phyloP scores from a whole-genome alignment of 225 moss, liverwort and hornwort genomes.

The Physcomitrium patens region DNA sequence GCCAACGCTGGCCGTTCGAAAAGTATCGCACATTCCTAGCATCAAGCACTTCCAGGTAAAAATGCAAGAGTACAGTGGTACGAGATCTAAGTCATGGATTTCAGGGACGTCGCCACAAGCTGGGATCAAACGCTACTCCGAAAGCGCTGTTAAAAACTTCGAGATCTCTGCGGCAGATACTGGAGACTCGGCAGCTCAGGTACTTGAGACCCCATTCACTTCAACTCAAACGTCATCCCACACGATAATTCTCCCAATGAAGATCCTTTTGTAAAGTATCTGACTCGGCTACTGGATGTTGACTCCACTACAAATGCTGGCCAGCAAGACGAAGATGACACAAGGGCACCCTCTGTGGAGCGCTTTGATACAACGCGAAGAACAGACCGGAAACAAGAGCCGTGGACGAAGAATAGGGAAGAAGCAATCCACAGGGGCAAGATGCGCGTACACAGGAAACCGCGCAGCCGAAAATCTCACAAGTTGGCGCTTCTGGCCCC shows the following conservation, averaged over 20 bases:
- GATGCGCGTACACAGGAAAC: constrained; percentile 47
- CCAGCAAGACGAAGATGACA: constrained; percentile 10
- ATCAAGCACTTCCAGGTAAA: constrained; percentile 58
- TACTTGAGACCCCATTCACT: constrained; percentile 3
- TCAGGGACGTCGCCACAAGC: constrained; percentile 43
- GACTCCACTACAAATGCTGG: neutral
- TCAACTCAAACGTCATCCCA: neutral
- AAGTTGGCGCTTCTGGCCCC: constrained; percentile 40
- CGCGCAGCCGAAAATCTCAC: constrained; percentile 51
- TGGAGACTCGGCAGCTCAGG: constrained; percentile 16
- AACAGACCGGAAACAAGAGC: constrained; percentile 37
- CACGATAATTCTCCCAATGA: constrained; percentile 19
- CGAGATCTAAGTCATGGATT: constrained; percentile 41
- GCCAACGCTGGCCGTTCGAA: constrained; percentile 30
- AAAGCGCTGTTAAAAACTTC: constrained; percentile 11
- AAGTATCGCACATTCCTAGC: constrained; percentile 40
- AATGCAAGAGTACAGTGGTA: constrained; percentile 49
- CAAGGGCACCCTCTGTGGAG: constrained; percentile 34
- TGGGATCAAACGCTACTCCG: neutral
- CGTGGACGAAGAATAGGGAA: constrained; percentile 26
- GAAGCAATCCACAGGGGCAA: constrained; percentile 34
- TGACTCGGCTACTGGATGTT: constrained; percentile 8
- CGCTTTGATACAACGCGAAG: constrained; percentile 33
- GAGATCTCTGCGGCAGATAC: constrained; percentile 4
- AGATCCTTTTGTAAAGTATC: constrained; percentile 21